Evolutionary conservation across 352 stramenopile species (phyloP), one percentile per base, ranked within the genome.

Genomic region (Thalassiosira livingstoniorum): DNA sequence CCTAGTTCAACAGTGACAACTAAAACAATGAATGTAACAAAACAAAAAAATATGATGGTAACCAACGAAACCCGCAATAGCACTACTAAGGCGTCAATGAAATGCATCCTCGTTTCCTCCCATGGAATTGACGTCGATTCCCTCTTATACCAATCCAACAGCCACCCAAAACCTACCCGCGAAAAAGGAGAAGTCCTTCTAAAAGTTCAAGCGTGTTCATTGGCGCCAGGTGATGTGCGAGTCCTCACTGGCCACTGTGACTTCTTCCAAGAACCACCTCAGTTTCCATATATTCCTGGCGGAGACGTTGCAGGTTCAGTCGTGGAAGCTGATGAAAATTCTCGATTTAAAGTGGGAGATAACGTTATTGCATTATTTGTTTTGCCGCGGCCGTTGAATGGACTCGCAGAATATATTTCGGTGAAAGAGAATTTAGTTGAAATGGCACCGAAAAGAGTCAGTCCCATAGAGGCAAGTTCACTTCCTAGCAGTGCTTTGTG

Each of bases 141-240:
- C 31, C 62, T 81, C 27, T 11, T 86, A 23, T 77, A 60, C 42
- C 72, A 78, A 51, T 67, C 29, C 25, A 32, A 77, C 23, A 45
- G 82, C 53, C 66, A 68, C 23, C 78, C 70, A 2, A 69, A 68
- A 65, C 80, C 80, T 32, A 70, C 25, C 13, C 43, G 63, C 53
- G 78, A 83, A 21, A 66, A 55, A 18, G 62, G 75, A 18, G 65
- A 83, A 71, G 47, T 87, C 11, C 37, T 85, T 2, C 80, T 87
- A 23, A 55, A 71, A 71, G 80, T 87, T 2, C 18, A 34, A 11
- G 80, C 75, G 0, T 87, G 80, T 62, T 54, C 75, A 5, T 47
- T 87, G 21, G 75, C 80, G 15, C 80, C 80, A 25, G 80, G 80
- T 18, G 80, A 87, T 57, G 57, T 87, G 0, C 70, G 80, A 35